A percentile compares a stretch with the other conserved stretches of the same genome.
Conservation (phyloP, 352 stramenopile genomes). For the Phytopythium kandeliae region DNA sequence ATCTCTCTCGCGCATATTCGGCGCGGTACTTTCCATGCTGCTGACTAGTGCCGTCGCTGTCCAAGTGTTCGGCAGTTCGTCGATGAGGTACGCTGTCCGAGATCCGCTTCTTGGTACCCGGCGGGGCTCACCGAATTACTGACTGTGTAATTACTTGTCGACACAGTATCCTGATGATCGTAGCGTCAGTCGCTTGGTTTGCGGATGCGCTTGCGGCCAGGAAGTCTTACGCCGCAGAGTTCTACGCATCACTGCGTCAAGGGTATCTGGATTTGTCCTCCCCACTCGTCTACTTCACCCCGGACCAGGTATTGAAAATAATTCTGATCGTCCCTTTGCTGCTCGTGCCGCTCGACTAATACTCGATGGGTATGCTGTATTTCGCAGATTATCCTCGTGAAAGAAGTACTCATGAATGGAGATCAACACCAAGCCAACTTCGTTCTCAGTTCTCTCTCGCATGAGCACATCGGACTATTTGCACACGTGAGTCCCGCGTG, state of each 20-base stretch:
- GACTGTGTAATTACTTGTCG: not conserved
- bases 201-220: constrained; percentile 62
- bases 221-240: constrained; percentile 82
- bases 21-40: constrained; percentile 64
- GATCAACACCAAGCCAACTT: constrained; percentile 86
- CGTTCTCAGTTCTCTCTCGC: constrained; percentile 71
- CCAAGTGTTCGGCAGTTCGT: constrained; percentile 37
- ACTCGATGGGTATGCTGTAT: not conserved
- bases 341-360: not conserved
- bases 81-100: constrained; percentile 38
- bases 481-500: constrained; percentile 27
- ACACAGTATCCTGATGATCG: constrained; percentile 59
- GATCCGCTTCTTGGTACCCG: not conserved
- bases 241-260: constrained; percentile 79
- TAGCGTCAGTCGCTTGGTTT: constrained; percentile 52
- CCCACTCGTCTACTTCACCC: constrained; percentile 75
- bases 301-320: constrained; percentile 52
- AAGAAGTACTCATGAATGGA: constrained; percentile 67
- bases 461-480: constrained; percentile 72
- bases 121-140: too few species aligned
- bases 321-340: too few species aligned
- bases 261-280: constrained; percentile 80
- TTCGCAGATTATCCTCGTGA: constrained; percentile 64
- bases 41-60: constrained; percentile 44
- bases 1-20: constrained; percentile 72